Percentiles rank a stretch among this genome's conserved stretches.
These are phyloP conservation scores for Sambucus nigra DNA, from an alignment of 129 eudicot species.

Conservation along the genomic window DNA sequence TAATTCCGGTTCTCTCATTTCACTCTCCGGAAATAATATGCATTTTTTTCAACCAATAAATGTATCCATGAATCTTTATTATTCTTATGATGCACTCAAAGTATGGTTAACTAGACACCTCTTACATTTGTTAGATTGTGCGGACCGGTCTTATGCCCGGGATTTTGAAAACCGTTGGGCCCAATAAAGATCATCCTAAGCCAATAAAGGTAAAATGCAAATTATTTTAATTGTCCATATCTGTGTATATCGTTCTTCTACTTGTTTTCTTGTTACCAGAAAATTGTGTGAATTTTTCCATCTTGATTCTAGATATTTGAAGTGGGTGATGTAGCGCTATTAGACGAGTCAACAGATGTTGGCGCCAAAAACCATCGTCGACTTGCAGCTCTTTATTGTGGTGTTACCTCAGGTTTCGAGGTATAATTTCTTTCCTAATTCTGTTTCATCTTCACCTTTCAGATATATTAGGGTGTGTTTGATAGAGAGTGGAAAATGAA, in stretches of 20 bases:
- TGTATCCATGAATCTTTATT: slow-evolving; percentile 1
- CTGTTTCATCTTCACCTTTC: not conserved
- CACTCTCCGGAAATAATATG: too few species aligned
- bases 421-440: slow-evolving; percentile 14
- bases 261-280: not conserved
- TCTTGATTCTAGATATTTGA: slow-evolving; percentile 56
- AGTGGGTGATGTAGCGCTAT: slow-evolving; percentile 72
- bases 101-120: not conserved
- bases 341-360: slow-evolving; percentile 67
- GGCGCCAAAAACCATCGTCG: slow-evolving; percentile 71
- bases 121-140: slow-evolving; percentile 40
- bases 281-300: slow-evolving; percentile 1
- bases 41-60: not conserved
- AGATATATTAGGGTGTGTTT: not conserved
- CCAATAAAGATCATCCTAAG: slow-evolving; percentile 94
- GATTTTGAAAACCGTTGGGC: slow-evolving; percentile 72
- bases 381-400: slow-evolving; percentile 84
- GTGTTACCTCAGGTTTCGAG: slow-evolving; percentile 87
- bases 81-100: not conserved
- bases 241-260: slow-evolving; percentile 5
- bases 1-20: too few species aligned
- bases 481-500: too few species aligned
- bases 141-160: slow-evolving; percentile 89
- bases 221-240: not conserved
- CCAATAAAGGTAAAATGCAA: slow-evolving; percentile 65